A percentile compares a stretch with the other conserved stretches of the same genome.
These are phyloP conservation scores for Neurospora intermedia DNA, from an alignment of 495 filamentous ascomycete species.

Conservation along the genomic window DNA sequence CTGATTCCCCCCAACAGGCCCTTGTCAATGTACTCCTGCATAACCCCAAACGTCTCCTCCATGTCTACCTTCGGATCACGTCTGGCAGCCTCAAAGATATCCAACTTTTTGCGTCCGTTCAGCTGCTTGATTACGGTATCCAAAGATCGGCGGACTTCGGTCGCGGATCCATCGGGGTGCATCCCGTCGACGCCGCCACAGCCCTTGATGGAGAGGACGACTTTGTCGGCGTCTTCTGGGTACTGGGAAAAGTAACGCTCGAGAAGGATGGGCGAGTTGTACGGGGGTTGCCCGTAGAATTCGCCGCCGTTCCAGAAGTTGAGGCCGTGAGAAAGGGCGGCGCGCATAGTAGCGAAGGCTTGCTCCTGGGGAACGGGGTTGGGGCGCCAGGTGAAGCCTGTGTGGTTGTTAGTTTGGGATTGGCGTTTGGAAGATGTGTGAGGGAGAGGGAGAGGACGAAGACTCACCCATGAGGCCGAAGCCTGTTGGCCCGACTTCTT, in stretches of 20 bases:
- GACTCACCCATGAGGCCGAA: conserved; percentile 46
- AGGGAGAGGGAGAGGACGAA: not conserved
- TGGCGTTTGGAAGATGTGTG: not conserved
- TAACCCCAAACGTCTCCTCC: conserved; percentile 36
- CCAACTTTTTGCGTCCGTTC: conserved; percentile 66
- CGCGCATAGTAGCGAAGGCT: conserved; percentile 57
- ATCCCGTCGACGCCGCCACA: conserved; percentile 27
- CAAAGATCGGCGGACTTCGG: conserved; percentile 52
- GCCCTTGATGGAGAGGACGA: conserved; percentile 57
- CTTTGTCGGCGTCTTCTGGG: conserved; percentile 59
- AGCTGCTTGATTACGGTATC: conserved; percentile 54
- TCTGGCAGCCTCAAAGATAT: conserved; percentile 71
- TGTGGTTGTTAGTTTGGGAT: not conserved
- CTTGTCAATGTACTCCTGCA: conserved; percentile 56
- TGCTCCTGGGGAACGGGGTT: conserved; percentile 46
- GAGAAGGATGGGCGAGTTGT: conserved; percentile 56
- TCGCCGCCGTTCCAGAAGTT: conserved; percentile 76
- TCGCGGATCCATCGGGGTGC: conserved; percentile 47
- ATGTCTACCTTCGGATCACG: conserved; percentile 50
- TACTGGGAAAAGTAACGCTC: conserved; percentile 55
- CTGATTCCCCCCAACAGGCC: conserved; percentile 75
- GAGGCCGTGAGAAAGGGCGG: conserved; percentile 52
- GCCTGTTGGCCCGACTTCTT: conserved; percentile 44
- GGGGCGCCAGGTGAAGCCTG: conserved; percentile 67
- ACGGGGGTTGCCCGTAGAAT: conserved; percentile 61